These are phyloP conservation scores for Penicillium subrubescens DNA, from an alignment of 495 filamentous ascomycete genomes.

Conservation along the genomic window DNA sequence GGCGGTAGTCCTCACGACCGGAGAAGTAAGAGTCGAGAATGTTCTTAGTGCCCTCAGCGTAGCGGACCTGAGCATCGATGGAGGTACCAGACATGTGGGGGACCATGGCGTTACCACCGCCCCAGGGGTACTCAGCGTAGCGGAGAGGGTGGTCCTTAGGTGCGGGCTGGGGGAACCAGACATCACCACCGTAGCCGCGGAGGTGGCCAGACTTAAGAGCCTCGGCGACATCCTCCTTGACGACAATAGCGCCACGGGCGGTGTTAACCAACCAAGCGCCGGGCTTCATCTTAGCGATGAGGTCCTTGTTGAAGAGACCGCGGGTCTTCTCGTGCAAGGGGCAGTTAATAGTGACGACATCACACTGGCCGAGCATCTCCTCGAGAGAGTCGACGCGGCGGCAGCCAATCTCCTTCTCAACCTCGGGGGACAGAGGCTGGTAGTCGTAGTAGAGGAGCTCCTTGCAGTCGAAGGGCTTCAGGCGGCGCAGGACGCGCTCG, in stretches of 20 bases:
- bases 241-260: conserved; percentile 96
- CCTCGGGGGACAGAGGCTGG: conserved; percentile 84
- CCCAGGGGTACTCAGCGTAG: conserved; percentile 90
- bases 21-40: conserved; percentile 91
- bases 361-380: conserved; percentile 94
- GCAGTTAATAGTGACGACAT: conserved; percentile 99
- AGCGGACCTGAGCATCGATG: conserved; percentile 95
- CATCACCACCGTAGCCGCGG: conserved; percentile 94
- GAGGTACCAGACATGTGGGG: conserved; percentile 98
- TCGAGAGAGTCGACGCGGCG: conserved; percentile 84
- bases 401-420: conserved; percentile 96
- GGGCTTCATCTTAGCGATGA: conserved; percentile 99
- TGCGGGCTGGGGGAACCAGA: conserved; percentile 92
- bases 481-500: conserved; percentile 92
- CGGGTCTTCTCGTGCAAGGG: conserved; percentile 96
- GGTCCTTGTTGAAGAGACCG: conserved; percentile 98
- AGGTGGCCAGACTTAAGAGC: conserved; percentile 93
- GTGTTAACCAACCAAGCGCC: conserved; percentile 98
- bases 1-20: conserved; percentile 82
- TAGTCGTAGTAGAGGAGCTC: conserved; percentile 99
- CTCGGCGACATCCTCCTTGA: conserved; percentile 98
- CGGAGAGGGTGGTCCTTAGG: conserved; percentile 93
- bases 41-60: conserved; percentile 83
- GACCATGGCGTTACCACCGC: conserved; percentile 97
- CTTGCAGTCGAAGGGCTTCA: conserved; percentile 99